Percentiles rank a stretch among this genome's conserved stretches.
Evolutionary conservation across 257 asterid genomes (phyloP).

Genomic region (Solanum lycopersicoides): DNA sequence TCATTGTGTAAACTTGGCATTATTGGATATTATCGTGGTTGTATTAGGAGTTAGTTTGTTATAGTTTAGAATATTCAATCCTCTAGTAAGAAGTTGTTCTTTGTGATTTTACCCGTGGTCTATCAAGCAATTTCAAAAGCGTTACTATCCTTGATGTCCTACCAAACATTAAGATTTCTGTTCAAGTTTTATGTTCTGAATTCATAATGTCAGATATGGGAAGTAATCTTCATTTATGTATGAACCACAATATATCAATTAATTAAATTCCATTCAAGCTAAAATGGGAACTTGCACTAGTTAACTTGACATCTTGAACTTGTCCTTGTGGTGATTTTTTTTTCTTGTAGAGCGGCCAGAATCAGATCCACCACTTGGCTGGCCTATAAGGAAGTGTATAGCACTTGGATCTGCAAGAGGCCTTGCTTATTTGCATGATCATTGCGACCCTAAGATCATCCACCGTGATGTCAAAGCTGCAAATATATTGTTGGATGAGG

Average conservation of each 20-base stretch:
- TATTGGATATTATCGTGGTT: background rate
- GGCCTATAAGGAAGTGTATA: slow-evolving; percentile 63
- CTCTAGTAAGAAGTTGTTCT: background rate
- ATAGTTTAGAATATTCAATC: background rate
- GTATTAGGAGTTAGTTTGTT: background rate
- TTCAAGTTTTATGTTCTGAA: background rate
- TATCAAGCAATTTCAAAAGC: background rate
- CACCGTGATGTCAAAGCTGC: slow-evolving; percentile 95
- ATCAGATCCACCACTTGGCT: slow-evolving; percentile 62
- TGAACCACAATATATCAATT: background rate
- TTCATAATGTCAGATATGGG: background rate
- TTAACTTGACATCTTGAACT: background rate
- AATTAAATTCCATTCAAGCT: background rate
- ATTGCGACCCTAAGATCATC: slow-evolving; percentile 81
- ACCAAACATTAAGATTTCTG: background rate
- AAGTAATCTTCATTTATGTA: background rate
- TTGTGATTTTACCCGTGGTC: background rate
- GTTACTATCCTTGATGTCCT: background rate
- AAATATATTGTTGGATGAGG: slow-evolving; percentile 74
- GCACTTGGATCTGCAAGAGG: slow-evolving; percentile 92
- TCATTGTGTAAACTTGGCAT: background rate
- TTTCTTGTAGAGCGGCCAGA: slow-evolving; percentile 51
- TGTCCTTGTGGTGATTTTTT: background rate
- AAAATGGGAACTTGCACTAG: background rate
- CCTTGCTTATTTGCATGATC: slow-evolving; percentile 88